A percentile compares a stretch with the other conserved stretches of the same genome.
Conservation (phyloP, 257 asterid genomes). For the Mitragyna speciosa region DNA sequence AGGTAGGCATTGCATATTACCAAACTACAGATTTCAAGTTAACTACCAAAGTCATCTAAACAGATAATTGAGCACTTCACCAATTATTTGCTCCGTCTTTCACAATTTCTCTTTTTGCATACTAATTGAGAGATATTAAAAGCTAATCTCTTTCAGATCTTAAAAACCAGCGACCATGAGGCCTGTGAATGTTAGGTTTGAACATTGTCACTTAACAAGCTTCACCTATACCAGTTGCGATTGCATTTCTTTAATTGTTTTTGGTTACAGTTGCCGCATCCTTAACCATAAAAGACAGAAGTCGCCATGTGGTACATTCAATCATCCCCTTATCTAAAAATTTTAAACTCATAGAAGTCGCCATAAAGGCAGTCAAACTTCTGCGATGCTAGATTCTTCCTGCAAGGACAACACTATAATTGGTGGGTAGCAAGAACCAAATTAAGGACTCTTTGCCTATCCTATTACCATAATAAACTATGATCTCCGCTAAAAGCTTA, state of each 20-base stretch:
- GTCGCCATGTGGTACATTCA: not conserved
- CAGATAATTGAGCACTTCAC: not conserved
- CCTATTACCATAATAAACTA: not conserved
- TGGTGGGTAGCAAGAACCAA: too few relatives aligned
- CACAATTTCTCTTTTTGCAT: not conserved
- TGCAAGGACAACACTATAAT: not conserved
- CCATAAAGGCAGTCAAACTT: not conserved
- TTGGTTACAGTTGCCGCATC: too few relatives aligned
- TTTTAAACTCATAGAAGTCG: not conserved
- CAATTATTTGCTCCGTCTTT: not conserved
- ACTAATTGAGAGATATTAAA: not conserved
- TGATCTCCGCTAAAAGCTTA: not conserved
- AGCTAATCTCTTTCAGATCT: not conserved
- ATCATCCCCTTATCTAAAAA: too few relatives aligned
- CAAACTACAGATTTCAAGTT: too few relatives aligned
- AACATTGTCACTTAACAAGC: not conserved
- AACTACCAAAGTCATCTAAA: too few relatives aligned
- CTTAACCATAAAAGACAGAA: too few relatives aligned
- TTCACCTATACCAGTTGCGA: not conserved
- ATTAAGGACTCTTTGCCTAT: too few relatives aligned
- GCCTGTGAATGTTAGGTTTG: not conserved
- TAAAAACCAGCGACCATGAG: not conserved
- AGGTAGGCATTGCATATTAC: too few relatives aligned
- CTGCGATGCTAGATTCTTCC: not conserved
- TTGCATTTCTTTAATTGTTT: too few relatives aligned